A percentile compares a stretch with the other conserved stretches of the same genome.
Conservation (phyloP, 306 rosid species). For the Rubus parviflorus region DNA sequence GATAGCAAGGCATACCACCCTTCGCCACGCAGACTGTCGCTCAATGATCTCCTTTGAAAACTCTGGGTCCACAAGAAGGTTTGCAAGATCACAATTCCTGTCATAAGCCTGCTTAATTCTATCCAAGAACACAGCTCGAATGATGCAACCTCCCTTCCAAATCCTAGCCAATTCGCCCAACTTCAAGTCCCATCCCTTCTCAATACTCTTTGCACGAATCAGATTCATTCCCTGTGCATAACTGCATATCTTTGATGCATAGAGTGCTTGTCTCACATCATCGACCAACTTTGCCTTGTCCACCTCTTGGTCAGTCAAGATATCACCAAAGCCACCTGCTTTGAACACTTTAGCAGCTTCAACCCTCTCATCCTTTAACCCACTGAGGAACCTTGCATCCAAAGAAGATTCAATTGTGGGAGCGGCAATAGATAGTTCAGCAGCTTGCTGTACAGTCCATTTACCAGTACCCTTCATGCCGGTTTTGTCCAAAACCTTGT, state of each 20-base stretch:
- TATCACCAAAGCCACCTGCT: conserved; percentile 65
- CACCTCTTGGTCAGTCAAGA: conserved; percentile 49
- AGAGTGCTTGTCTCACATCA: conserved; percentile 89
- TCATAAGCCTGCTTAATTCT: conserved; percentile 88
- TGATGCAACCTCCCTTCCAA: conserved; percentile 97
- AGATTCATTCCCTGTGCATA: conserved; percentile 97
- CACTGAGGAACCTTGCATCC: conserved; percentile 94
- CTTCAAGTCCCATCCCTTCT: conserved; percentile 78
- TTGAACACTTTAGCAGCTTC: conserved; percentile 75
- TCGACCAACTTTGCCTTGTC: conserved; percentile 75
- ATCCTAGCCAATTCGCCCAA: conserved; percentile 87
- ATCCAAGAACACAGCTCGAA: conserved; percentile 78
- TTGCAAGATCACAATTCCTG: conserved; percentile 71
- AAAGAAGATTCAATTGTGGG: conserved; percentile 89
- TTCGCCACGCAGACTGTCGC: conserved; percentile 84
- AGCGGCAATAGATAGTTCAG: conserved; percentile 88
- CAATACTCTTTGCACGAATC: conserved; percentile 85
- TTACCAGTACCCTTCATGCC: conserved; percentile 97
- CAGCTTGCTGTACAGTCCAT: conserved; percentile 98
- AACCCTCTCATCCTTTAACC: conserved; percentile 87
- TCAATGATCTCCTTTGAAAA: conserved; percentile 86
- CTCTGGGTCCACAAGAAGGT: conserved; percentile 93
- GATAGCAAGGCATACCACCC: conserved; percentile 84
- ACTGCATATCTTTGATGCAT: conserved; percentile 89
- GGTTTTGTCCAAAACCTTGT: conserved; percentile 92